A percentile compares a stretch with the other conserved stretches of the same genome.
Evolutionary conservation across 2,329 filamentous ascomycete species (phyloP).

Genomic region (Ophiostoma angusticollis): DNA sequence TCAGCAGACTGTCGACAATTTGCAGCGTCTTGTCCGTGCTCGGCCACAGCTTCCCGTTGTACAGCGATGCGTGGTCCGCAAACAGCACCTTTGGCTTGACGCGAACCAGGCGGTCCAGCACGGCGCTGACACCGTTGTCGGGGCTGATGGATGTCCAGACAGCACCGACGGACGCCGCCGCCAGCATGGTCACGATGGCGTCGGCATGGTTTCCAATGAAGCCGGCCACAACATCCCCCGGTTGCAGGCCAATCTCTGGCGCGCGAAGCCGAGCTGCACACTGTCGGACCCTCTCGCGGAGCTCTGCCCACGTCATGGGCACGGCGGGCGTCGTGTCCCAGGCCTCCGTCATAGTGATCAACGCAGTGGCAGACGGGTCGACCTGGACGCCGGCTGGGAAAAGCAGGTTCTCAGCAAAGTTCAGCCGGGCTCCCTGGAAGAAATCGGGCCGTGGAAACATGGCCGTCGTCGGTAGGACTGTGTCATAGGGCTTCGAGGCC

Average conservation of each 20-base stretch:
- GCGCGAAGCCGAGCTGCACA: slow-evolving; percentile 57
- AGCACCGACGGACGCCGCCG: slow-evolving; percentile 67
- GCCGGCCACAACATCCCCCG: slow-evolving; percentile 47
- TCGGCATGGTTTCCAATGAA: slow-evolving; percentile 87
- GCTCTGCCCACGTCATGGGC: slow-evolving; percentile 57
- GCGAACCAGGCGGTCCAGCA: slow-evolving; percentile 75
- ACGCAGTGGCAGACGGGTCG: slow-evolving; percentile 49
- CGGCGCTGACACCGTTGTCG: slow-evolving; percentile 82
- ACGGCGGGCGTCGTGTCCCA: slow-evolving; percentile 35
- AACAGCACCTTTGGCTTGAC: slow-evolving; percentile 75
- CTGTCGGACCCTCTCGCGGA: slow-evolving; percentile 63
- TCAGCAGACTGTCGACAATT: slow-evolving; percentile 51
- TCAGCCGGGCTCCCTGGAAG: slow-evolving; percentile 66
- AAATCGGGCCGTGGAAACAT: slow-evolving; percentile 85
- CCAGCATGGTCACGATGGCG: slow-evolving; percentile 78
- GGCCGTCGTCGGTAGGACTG: slow-evolving; percentile 50
- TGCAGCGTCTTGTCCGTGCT: slow-evolving; percentile 66
- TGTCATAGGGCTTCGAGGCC: slow-evolving; percentile 53
- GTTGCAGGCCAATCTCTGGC: slow-evolving; percentile 42
- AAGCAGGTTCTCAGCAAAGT: slow-evolving; percentile 91
- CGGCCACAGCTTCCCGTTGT: slow-evolving; percentile 85
- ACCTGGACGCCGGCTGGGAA: slow-evolving; percentile 49
- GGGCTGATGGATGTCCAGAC: slow-evolving; percentile 91
- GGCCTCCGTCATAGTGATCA: slow-evolving; percentile 69
- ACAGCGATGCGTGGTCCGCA: slow-evolving; percentile 75